Percentiles rank a stretch among this genome's conserved stretches.
Evolutionary conservation across 2,329 filamentous ascomycete genomes (phyloP).

Genomic region (Colletotrichum musicola): DNA sequence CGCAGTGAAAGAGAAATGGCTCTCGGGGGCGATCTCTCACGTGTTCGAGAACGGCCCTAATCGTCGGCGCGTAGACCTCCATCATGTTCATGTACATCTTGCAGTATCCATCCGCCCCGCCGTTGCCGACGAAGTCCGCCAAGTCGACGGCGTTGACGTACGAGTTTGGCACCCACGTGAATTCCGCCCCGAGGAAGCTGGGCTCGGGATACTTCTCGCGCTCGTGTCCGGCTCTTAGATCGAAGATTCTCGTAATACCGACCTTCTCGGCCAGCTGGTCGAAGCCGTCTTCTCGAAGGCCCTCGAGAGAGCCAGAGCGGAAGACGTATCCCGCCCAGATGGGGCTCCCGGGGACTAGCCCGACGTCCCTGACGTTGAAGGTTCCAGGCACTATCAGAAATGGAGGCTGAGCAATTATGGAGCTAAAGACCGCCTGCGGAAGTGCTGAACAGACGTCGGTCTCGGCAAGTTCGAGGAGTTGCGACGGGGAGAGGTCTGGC

Average conservation of each 20-base stretch:
- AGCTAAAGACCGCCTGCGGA: background rate
- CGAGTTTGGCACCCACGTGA: background rate
- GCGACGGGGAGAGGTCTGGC: background rate
- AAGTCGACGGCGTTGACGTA: constrained; percentile 45
- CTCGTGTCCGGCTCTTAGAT: background rate
- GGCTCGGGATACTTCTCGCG: constrained; percentile 1
- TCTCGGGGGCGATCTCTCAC: constrained; percentile 59
- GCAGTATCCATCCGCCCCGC: constrained; percentile 59
- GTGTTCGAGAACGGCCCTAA: constrained; percentile 61
- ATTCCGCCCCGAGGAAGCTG: background rate
- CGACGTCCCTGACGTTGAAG: constrained; percentile 16
- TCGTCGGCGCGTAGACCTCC: constrained; percentile 55
- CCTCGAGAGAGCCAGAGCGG: constrained; percentile 22
- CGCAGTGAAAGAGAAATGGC: constrained; percentile 67
- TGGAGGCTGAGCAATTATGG: background rate
- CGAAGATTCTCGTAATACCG: constrained; percentile 1
- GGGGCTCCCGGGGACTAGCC: constrained; percentile 8
- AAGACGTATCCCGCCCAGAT: constrained; percentile 6
- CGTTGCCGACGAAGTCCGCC: constrained; percentile 57
- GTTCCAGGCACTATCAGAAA: background rate
- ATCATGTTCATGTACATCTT: constrained; percentile 63
- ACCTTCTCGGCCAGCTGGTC: background rate
- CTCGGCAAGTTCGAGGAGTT: background rate
- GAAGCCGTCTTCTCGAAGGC: background rate
- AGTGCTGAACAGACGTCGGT: background rate